Evolutionary conservation across 192 early-diverging fungal genomes (phyloP), one percentile per base, ranked within the genome.

Genomic region (Jimgerdemannia flammicorona): DNA sequence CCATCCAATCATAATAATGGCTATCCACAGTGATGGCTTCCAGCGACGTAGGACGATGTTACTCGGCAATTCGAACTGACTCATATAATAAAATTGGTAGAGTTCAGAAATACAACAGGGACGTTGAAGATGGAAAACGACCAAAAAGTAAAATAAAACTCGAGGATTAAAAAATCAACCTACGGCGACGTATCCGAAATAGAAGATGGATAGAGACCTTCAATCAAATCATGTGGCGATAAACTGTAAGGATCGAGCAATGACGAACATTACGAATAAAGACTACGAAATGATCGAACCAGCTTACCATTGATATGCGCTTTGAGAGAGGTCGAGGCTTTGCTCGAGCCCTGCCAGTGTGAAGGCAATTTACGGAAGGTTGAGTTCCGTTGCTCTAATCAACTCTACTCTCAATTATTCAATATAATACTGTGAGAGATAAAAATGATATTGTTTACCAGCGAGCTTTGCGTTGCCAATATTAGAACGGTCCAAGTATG

Each of bases 11-110:
- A 84, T 79, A 3, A 87, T 76, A n/a, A 83, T 71, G 6, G 81
- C 81, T 29, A 87, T 70, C 85, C 85, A 87, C 6, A 77, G n/a
- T 0, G 79, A 76, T 8, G 85, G 79, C 4, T 78, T 77, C 39
- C 77, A 63, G 10, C 44, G 59, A 67, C 88, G 86, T 42, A 91
- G 76, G 40, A 84, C 20, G 18, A 88, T 74, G 86, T 91, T 92
- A 42, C 86, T 83, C 9, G 91, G 91, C 66, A 91, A 78, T 72
- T 91, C 90, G 77, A 78, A 91, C 44, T 90, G 74, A 0, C 49
- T 6, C 29, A 29, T 29, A 29, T 29, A 29, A 29, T 29, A 59
- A 59, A 59, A 59, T 10, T 10, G 14, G 14, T 10, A 59, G 14
- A 59, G 14, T 10, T 10, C 6, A 59, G 14, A 59, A 59, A 59